Evolutionary conservation across 2,329 filamentous ascomycete species (phyloP), one percentile per base, ranked within the genome.

Genomic region (Diaporthe longicolla): DNA sequence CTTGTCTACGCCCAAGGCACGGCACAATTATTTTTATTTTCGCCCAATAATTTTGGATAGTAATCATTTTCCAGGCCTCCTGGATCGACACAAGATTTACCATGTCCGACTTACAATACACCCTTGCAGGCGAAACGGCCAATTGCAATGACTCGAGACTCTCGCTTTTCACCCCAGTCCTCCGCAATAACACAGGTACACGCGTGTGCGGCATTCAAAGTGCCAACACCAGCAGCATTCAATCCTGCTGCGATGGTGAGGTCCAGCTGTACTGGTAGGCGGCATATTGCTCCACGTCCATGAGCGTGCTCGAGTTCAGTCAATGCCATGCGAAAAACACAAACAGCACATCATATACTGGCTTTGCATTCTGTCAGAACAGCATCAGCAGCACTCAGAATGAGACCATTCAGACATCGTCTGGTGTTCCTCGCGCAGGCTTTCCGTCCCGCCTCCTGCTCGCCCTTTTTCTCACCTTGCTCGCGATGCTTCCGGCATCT

Each of bases 171-270:
- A 65, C 59, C 26, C 59, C 40, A 50, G 26, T 65, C 19, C 59
- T 65, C 9, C 43, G 59, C 15, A 65, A 65, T 26, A 48, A n/a
- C 26, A 65, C 59, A 15, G 59, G 59, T 1, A 24, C 43, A 11
- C 59, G 43, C 26, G 43, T 65, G 15, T 65, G 59, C 26, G 59
- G 59, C 26, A 35, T 65, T 26, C 26, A 65, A 21, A 65, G 59
- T 24, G 43, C 59, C 26, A 50, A 50, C n/a, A 65, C 43, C 43
- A 65, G 17, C 59, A 65, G 43, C 43, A 65, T 65, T 26, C 59
- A 43, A n/a, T 24, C 59, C 59, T 65, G 59, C 59, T 65, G 59
- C 26, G 59, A 65, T 7, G 43, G 59, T 29, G 59, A 65, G 19
- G 59, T 65, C 19, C 59, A 65, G 9, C 26, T 65, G 2, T 65